Base-by-base conservation (phyloP, 352 stramenopile species). In the Globisporangium spinosum region DNA sequence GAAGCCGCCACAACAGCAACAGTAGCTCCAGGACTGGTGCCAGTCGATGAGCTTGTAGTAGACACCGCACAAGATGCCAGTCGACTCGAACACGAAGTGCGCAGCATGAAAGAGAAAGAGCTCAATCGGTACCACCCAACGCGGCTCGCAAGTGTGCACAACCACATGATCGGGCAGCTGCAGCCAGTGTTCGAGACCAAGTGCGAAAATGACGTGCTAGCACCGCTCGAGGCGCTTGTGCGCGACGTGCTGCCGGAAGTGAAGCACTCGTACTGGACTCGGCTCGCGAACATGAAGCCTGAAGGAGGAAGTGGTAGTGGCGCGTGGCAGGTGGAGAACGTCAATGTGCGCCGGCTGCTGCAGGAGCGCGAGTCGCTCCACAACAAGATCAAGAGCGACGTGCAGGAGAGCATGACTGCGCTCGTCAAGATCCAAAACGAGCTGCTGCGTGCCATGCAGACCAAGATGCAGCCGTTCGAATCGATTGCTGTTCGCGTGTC, bases 261-360 rank as follows among this genome's bases (percentile, higher is more conserved):
- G 25, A 91, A 93, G 63, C 78, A 93, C 54, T 82, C 84, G 38
- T 93, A 90, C 67, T 94, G 86, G 86, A 89, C 79, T 15, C 73
- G 84, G 1, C 72, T 82, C 9, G 72, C 73, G 15, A 77, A 69
- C 56, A 65, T 76, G 56, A 57, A 68, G 12, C 27, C 43, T 17
- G 40, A 67, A 5, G 58, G 34, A n/a, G 43, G 34, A 34, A 25
- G 51, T 15, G 60, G n/a, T 13, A 54, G 34, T n/a, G 53, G 43
- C 17, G n/a, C 54, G 20, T 55, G 61, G 58, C 1, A 58, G 62
- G 13, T 34, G 32, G 62, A 72, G 10, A 70, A 55, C 22, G 67
- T 75, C 8, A 82, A 84, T 15, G 64, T 78, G 12, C 79, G 80
- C 9, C 71, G 82, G 1, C 25, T 93, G 22, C 66, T 82, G 2